These are phyloP conservation scores for Metarhizium sp. DNA, from an alignment of 2,329 filamentous ascomycete genomes.

Conservation along the genomic window DNA sequence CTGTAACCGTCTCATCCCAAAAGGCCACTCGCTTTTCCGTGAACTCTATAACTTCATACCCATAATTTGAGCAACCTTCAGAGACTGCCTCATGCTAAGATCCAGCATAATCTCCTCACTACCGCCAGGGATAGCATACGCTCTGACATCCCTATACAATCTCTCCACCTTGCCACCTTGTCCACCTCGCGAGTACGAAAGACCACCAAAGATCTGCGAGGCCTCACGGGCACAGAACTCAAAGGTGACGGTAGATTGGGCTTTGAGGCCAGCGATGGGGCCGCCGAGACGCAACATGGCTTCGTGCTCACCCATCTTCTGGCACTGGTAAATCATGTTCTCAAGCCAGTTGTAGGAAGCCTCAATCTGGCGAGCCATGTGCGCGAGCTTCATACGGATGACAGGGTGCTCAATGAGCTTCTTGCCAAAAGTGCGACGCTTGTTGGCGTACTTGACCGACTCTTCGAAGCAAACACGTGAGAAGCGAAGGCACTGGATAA, in stretches of 20 bases:
- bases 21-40: not conserved
- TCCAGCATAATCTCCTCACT: conserved; percentile 99
- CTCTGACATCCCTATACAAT: conserved; percentile 87
- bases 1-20: conserved; percentile 44
- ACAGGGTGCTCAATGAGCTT: conserved; percentile 94
- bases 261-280: conserved; percentile 88
- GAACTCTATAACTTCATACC: conserved; percentile 81
- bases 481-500: conserved; percentile 95
- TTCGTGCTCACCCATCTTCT: conserved; percentile 87
- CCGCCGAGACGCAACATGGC: conserved; percentile 94
- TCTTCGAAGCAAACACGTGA: conserved; percentile 96
- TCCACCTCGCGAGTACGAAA: conserved; percentile 85
- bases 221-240: conserved; percentile 97
- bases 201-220: conserved; percentile 91
- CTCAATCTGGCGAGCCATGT: conserved; percentile 98
- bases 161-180: conserved; percentile 94
- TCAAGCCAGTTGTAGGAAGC: conserved; percentile 96
- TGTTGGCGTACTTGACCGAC: conserved; percentile 92
- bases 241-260: conserved; percentile 86
- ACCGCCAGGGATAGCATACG: conserved; percentile 92
- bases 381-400: conserved; percentile 92
- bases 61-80: conserved; percentile 80
- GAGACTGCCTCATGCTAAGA: conserved; percentile 81
- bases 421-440: conserved; percentile 94
- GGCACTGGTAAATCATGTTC: conserved; percentile 86